These are phyloP conservation scores for Phanerodontia chrysosporium DNA, from an alignment of 768 basidiomycete species.

Conservation along the genomic window DNA sequence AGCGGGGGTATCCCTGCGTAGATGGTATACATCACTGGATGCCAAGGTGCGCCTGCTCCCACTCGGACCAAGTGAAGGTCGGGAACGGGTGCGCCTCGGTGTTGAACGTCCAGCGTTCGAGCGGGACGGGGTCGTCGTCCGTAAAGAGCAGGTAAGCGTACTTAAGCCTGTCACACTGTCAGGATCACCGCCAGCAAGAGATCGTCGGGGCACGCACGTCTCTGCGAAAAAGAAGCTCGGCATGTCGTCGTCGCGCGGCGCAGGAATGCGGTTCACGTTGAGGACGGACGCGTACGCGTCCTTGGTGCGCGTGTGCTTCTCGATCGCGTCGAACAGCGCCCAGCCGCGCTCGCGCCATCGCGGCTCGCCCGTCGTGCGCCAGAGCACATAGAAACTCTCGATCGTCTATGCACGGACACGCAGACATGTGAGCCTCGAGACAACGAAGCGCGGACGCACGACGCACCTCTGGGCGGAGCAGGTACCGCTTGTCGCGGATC, in stretches of 20 bases:
- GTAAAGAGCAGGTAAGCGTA: slow-evolving; percentile 67
- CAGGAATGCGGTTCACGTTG: slow-evolving; percentile 42
- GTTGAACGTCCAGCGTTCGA: slow-evolving; percentile 40
- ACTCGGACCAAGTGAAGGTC: slow-evolving; percentile 57
- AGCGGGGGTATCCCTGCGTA: neutral
- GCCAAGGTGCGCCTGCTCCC: slow-evolving; percentile 43
- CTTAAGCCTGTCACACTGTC: slow-evolving; percentile 46
- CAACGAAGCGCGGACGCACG: too few relatives aligned
- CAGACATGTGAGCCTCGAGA: too few relatives aligned
- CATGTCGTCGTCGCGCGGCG: slow-evolving; percentile 50
- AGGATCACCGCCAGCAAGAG: neutral
- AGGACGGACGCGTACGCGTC: slow-evolving; percentile 58
- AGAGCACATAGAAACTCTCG: slow-evolving; percentile 70
- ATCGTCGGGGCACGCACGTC: slow-evolving; percentile 29
- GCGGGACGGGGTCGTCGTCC: slow-evolving; percentile 52
- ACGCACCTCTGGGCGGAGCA: slow-evolving; percentile 64
- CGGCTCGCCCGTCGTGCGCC: slow-evolving; percentile 62
- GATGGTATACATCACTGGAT: neutral
- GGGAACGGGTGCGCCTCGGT: slow-evolving; percentile 75
- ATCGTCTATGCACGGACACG: slow-evolving; percentile 54
- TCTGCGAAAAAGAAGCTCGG: slow-evolving; percentile 61
- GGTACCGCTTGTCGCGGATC: slow-evolving; percentile 42
- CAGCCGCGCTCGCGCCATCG: slow-evolving; percentile 73
- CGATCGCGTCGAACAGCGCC: slow-evolving; percentile 68
- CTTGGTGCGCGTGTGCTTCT: slow-evolving; percentile 51